Conservation (phyloP, 495 filamentous ascomycete genomes). For the Chlorociboria aeruginascens region DNA sequence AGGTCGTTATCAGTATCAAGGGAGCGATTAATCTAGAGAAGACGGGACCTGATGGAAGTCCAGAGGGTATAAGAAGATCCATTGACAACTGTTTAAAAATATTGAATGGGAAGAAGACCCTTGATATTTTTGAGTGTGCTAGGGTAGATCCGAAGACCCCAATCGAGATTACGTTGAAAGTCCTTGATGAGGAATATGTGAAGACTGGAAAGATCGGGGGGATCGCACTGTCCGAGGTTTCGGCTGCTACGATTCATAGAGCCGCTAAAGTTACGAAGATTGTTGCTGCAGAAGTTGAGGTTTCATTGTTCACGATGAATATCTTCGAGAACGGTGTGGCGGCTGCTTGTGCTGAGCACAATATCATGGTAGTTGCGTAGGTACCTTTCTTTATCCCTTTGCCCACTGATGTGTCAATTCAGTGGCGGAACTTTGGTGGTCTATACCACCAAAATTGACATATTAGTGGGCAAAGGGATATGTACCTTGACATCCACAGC, state of each 20-base stretch:
- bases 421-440: no score
- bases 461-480: no score
- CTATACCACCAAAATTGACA: no score
- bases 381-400: conserved; percentile 10
- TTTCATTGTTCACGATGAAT: conserved; percentile 58
- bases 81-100: conserved; percentile 54
- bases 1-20: conserved; percentile 55
- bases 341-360: conserved; percentile 53
- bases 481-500: neutral
- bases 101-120: conserved; percentile 60
- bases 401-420: neutral
- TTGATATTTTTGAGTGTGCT: conserved; percentile 75
- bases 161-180: conserved; percentile 35
- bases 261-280: conserved; percentile 62
- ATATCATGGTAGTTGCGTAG: conserved; percentile 56
- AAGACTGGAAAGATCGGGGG: conserved; percentile 69
- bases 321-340: conserved; percentile 66
- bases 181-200: conserved; percentile 41
- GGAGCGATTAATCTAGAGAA: conserved; percentile 27
- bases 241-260: conserved; percentile 60
- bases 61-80: conserved; percentile 47
- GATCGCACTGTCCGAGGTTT: conserved; percentile 65
- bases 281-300: conserved; percentile 65
- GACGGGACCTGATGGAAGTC: conserved; percentile 32
- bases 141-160: conserved; percentile 54